A percentile compares a stretch with the other conserved stretches of the same genome.
Evolutionary conservation across 306 rosid genomes (phyloP).

Genomic region (Sechiopsis laciniata): DNA sequence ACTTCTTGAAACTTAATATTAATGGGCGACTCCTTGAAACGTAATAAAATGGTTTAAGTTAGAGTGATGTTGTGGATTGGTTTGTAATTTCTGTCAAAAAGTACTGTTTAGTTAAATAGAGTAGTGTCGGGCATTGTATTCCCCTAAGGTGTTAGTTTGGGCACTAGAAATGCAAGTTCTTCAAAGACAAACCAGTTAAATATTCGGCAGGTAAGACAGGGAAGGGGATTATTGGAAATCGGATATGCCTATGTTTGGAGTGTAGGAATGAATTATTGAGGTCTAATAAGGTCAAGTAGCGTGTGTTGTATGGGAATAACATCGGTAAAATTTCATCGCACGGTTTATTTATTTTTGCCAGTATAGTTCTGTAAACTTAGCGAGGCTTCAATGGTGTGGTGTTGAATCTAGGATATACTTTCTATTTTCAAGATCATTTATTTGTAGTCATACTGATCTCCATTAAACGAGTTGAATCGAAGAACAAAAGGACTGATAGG

Average conservation of each 20-base stretch:
- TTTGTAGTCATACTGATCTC: not conserved
- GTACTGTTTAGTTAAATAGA: too few species aligned
- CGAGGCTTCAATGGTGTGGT: not conserved
- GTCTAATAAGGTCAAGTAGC: constrained; percentile 6
- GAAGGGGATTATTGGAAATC: not conserved
- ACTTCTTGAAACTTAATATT: not conserved
- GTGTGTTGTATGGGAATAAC: not conserved
- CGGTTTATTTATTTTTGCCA: not conserved
- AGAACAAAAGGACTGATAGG: not conserved
- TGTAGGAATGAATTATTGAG: not conserved
- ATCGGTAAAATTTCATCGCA: not conserved
- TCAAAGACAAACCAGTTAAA: not conserved
- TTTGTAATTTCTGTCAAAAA: too few species aligned
- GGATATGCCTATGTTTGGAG: not conserved
- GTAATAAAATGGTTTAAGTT: not conserved
- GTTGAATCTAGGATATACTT: not conserved
- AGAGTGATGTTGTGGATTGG: constrained; percentile 4
- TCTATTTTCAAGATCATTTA: not conserved
- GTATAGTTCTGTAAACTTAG: not conserved
- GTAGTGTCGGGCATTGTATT: not conserved
- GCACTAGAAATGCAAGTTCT: not conserved
- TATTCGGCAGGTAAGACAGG: not conserved
- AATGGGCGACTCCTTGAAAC: not conserved
- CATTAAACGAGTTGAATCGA: not conserved
- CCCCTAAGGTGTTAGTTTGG: not conserved